phyloP scores from a whole-genome alignment of 2,329 filamentous ascomycete species.

The Leptodontidium sp. region DNA sequence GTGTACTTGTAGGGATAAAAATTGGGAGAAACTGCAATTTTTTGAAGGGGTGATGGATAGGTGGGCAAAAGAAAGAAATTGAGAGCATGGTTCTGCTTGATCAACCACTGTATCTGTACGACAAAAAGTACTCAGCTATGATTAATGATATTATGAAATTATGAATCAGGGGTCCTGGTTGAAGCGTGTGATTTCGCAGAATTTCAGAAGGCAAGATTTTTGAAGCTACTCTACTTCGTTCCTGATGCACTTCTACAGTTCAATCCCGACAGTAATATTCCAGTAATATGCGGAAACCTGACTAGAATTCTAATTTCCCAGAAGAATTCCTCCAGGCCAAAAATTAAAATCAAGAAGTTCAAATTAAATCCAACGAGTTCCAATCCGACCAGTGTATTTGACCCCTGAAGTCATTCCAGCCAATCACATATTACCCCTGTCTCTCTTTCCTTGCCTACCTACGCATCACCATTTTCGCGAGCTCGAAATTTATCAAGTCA shows the following conservation, averaged over 20 bases:
- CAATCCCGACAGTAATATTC: too few species aligned
- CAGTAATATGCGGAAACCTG: too few species aligned
- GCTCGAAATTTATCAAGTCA: slow-evolving; percentile 5
- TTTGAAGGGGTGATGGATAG: not conserved
- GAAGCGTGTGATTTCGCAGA: not conserved
- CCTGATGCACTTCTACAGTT: too few species aligned
- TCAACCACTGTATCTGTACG: not conserved
- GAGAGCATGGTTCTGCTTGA: not conserved
- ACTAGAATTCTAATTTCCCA: not conserved
- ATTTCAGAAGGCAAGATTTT: too few species aligned
- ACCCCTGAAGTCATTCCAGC: not conserved
- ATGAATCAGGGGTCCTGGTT: slow-evolving; percentile 20
- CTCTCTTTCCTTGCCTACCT: not conserved
- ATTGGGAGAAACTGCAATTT: not conserved
- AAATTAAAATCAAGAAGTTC: not conserved
- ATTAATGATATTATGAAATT: slow-evolving; percentile 9
- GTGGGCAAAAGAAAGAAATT: not conserved
- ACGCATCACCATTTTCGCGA: slow-evolving; percentile 16
- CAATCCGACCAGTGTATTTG: too few species aligned
- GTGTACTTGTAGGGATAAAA: slow-evolving; percentile 16
- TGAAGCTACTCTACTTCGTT: too few species aligned
- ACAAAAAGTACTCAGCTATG: not conserved
- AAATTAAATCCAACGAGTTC: not conserved
- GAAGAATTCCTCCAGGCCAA: too few species aligned
- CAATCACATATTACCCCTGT: slow-evolving; percentile 6